Evolutionary conservation across 768 basidiomycete genomes (phyloP).

Genomic region (Coprinopsis marcescibilis): DNA sequence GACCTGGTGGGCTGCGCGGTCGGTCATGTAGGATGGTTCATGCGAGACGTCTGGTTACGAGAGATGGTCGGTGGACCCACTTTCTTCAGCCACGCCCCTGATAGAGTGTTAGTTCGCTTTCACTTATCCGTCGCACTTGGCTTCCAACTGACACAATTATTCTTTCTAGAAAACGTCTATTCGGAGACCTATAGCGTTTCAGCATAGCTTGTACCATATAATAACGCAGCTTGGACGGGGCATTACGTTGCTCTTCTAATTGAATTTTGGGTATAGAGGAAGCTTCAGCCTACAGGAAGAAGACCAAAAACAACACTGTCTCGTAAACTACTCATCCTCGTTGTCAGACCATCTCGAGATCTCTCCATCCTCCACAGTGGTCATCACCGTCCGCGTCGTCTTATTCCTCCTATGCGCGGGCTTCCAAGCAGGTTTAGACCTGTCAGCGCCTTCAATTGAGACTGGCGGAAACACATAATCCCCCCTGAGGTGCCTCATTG

Average conservation of each 20-base stretch:
- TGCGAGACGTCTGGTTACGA: slow-evolving; percentile 82
- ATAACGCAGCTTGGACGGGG: neutral
- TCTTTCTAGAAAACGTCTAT: slow-evolving; percentile 50
- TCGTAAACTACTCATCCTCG: slow-evolving; percentile 7
- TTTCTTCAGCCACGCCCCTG: slow-evolving; percentile 68
- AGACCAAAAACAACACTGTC: too few species aligned
- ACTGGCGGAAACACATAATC: slow-evolving; percentile 40
- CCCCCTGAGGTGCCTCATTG: slow-evolving; percentile 32
- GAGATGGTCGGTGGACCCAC: slow-evolving; percentile 79
- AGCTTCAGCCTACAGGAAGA: too few species aligned
- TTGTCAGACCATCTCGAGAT: slow-evolving; percentile 22
- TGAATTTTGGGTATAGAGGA: too few species aligned
- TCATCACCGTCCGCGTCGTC: slow-evolving; percentile 29
- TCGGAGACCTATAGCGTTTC: slow-evolving; percentile 40
- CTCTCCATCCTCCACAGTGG: slow-evolving; percentile 29
- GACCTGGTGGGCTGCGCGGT: slow-evolving; percentile 84
- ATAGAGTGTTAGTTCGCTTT: slow-evolving; percentile 52
- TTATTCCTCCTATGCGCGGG: neutral
- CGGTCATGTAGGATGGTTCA: slow-evolving; percentile 81
- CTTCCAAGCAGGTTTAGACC: neutral
- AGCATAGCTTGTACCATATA: neutral
- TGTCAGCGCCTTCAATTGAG: slow-evolving; percentile 13
- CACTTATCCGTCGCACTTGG: slow-evolving; percentile 7
- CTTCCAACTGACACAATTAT: neutral
- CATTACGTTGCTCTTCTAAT: too few species aligned